A percentile compares a stretch with the other conserved stretches of the same genome.
These are phyloP conservation scores for Inga leiocalycina DNA, from an alignment of 306 rosid species.

Conservation along the genomic window DNA sequence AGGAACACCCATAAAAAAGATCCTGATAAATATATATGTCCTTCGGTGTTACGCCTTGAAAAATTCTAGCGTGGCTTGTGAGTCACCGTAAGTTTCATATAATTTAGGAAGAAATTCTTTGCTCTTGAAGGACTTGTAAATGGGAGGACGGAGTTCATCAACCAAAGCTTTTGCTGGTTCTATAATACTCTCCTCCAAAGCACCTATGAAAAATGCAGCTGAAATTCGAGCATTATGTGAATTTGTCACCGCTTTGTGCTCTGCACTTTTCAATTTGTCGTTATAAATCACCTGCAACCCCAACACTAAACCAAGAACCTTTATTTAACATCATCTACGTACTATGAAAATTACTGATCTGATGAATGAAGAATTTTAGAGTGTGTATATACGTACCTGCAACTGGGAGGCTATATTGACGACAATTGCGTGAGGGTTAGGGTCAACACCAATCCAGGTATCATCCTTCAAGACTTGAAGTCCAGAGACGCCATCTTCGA, in stretches of 20 bases:
- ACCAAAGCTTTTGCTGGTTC: slow-evolving; percentile 55
- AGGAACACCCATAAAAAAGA: not conserved
- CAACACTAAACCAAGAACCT: not conserved
- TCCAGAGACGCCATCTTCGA: slow-evolving; percentile 30
- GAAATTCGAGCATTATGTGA: slow-evolving; percentile 32
- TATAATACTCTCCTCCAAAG: slow-evolving; percentile 40
- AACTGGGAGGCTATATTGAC: slow-evolving; percentile 31
- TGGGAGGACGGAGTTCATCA: slow-evolving; percentile 44
- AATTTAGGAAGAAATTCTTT: not conserved
- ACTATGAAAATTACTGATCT: no score
- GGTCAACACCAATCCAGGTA: slow-evolving; percentile 36
- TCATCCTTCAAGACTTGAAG: slow-evolving; percentile 46
- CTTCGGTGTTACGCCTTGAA: not conserved
- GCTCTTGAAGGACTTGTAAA: not conserved
- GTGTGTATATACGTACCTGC: not conserved
- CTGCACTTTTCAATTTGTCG: not conserved
- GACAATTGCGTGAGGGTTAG: slow-evolving; percentile 35
- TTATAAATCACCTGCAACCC: not conserved
- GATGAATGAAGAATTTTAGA: not conserved
- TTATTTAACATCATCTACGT: not conserved
- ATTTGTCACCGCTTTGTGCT: not conserved
- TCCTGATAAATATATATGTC: not conserved
- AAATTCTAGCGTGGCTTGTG: not conserved
- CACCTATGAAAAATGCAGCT: slow-evolving; percentile 35
- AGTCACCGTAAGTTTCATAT: not conserved